Evolutionary conservation across 1,284 basidiomycete species (phyloP).

Genomic region (Irpex lacteus): DNA sequence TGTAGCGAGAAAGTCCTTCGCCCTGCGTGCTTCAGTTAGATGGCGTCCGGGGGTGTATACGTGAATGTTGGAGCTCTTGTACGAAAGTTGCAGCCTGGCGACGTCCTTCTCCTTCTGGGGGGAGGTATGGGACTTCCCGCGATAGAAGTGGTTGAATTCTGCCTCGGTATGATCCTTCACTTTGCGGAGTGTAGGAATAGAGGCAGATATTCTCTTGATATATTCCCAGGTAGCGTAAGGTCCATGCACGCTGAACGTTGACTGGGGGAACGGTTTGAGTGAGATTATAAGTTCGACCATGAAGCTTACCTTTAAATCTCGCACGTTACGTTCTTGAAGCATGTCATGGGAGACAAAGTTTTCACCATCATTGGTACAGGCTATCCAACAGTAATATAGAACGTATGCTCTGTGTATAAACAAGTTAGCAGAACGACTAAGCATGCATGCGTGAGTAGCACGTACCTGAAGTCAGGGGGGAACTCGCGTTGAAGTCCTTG

Average conservation of each 20-base stretch:
- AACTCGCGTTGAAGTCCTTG: slow-evolving; percentile 34
- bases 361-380: slow-evolving; percentile 28
- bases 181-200: slow-evolving; percentile 8
- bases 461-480: slow-evolving; percentile 28
- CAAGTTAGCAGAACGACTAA: background rate
- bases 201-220: background rate
- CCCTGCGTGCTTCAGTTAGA: background rate
- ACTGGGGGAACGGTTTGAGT: no score
- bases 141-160: slow-evolving; percentile 5
- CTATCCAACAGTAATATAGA: slow-evolving; percentile 31
- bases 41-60: background rate
- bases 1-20: background rate
- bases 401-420: slow-evolving; percentile 23
- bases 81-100: slow-evolving; percentile 1
- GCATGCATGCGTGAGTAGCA: no score
- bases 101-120: slow-evolving; percentile 10
- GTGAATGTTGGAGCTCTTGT: slow-evolving; percentile 1
- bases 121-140: slow-evolving; percentile 11
- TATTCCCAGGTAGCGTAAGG: slow-evolving; percentile 11
- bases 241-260: slow-evolving; percentile 4
- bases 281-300: no score
- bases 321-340: slow-evolving; percentile 17
- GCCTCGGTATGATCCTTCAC: slow-evolving; percentile 12
- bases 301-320: slow-evolving; percentile 14
- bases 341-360: slow-evolving; percentile 16